Evolutionary conservation across 768 basidiomycete species (phyloP).

Genomic region (Sporobolomyces phaffii): DNA sequence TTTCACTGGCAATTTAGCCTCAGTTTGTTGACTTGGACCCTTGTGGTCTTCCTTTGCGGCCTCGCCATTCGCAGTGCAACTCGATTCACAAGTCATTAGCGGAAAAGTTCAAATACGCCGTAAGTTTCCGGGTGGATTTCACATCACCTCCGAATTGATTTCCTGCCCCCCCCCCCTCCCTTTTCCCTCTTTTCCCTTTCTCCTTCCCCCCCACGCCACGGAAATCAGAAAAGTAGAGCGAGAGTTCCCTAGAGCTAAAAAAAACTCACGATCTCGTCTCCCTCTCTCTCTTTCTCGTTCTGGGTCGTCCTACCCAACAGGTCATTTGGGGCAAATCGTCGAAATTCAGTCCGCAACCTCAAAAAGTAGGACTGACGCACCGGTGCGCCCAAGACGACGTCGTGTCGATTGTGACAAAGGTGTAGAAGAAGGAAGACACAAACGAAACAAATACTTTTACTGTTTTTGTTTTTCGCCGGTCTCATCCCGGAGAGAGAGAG

Average conservation of each 20-base stretch:
- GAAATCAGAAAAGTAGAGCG: too few relatives aligned
- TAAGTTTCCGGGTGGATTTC: too few relatives aligned
- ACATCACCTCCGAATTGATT: too few relatives aligned
- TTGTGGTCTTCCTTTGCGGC: too few relatives aligned
- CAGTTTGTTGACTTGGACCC: too few relatives aligned
- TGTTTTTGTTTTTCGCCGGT: background rate
- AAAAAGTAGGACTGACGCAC: constrained; percentile 42
- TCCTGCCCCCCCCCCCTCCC: background rate
- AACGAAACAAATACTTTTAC: background rate
- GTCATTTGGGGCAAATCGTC: constrained; percentile 59
- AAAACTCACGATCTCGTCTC: background rate
- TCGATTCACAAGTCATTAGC: constrained; percentile 60
- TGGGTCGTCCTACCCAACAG: too few relatives aligned
- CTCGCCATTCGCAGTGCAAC: constrained; percentile 23
- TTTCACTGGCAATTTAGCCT: too few relatives aligned
- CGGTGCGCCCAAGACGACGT: constrained; percentile 37
- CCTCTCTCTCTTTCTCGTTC: too few relatives aligned
- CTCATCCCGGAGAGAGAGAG: too few relatives aligned
- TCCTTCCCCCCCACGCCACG: too few relatives aligned
- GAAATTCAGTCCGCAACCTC: constrained; percentile 43
- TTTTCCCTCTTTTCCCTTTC: too few relatives aligned
- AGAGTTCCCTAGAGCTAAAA: too few relatives aligned
- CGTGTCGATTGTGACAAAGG: constrained; percentile 30
- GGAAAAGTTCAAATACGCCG: constrained; percentile 84
- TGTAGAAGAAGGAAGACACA: background rate